These are phyloP conservation scores for Pseudoturritis turrita DNA, from an alignment of 345 rosid genomes.

Conservation along the genomic window DNA sequence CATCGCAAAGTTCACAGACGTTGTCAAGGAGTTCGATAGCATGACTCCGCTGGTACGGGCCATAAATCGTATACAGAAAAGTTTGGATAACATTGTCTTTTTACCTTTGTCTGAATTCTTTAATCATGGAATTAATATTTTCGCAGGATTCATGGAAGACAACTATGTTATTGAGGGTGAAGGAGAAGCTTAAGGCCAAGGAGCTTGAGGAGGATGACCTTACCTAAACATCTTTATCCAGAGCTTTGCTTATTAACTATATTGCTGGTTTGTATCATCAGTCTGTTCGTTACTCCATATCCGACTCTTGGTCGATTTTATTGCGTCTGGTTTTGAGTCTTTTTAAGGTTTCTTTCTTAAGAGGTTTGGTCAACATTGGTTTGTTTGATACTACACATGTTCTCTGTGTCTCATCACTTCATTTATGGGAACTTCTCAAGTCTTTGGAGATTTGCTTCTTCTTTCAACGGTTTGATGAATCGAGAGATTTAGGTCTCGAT, in stretches of 20 bases:
- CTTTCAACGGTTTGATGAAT: neutral
- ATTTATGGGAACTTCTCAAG: constrained; percentile 5
- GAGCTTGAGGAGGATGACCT: constrained; percentile 98
- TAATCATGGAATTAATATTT: neutral
- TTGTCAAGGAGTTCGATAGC: constrained; percentile 93
- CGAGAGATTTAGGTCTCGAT: neutral
- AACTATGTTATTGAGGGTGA: constrained; percentile 85
- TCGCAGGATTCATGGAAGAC: constrained; percentile 95
- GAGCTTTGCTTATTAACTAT: neutral
- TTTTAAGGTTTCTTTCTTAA: constrained; percentile 11
- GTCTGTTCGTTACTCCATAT: constrained; percentile 15
- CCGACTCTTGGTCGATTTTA: constrained; percentile 16
- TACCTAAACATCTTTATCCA: constrained; percentile 43
- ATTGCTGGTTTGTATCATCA: constrained; percentile 4
- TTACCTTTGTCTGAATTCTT: neutral
- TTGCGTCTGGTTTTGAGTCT: constrained; percentile 22
- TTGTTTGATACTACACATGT: constrained; percentile 24
- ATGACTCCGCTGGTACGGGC: constrained; percentile 88
- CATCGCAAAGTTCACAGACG: constrained; percentile 76
- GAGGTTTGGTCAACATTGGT: constrained; percentile 17
- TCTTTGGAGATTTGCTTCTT: neutral
- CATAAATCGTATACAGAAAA: neutral
- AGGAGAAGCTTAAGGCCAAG: constrained; percentile 93
- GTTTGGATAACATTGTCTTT: neutral
- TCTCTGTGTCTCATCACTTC: neutral